Evolutionary conservation across 2,329 filamentous ascomycete genomes (phyloP), one percentile per base, ranked within the genome.

Genomic region (Colletotrichum sp.): DNA sequence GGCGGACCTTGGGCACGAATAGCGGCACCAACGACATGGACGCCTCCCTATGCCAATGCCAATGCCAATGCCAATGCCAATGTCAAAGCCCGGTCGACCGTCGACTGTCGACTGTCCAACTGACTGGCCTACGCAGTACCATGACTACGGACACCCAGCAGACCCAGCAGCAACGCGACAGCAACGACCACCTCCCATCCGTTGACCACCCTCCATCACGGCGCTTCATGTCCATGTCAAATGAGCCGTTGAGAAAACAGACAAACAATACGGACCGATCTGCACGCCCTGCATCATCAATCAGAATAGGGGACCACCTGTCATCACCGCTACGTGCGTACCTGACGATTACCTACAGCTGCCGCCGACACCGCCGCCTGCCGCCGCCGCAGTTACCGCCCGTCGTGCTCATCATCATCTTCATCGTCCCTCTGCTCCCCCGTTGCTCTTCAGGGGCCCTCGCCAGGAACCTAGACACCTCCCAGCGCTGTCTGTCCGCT

Each of bases 201-300:
- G 32, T 32, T 21, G 16, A 21, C 30, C 59, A 34, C 59, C 59
- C 28, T 59, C 59, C 59, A 62, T 21, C 28, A 62, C 59, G 16
- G 59, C 30, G 44, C 28, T 26, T 62, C 52, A 49, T 32, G 66
- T 32, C 52, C 16, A 59, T 21, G 69, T n/a, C 39, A 76, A 72
- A 72, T 75, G 55, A 55, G 39, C 55, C 69, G 39, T 34, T 63
- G 69, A 36, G 32, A 60, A 55, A 68, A 67, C 69, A 44, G 55
- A 36, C 73, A 68, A 63, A 76, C 63, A 64, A 59, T 67, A 59
- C 30, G 34, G 63, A 26, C 49, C 44, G 30, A 39, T 73, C 49
- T 65, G 59, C 68, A 75, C 24, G 68, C 68, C 62, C 62, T 75
- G 68, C 73, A 75, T 36, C 63, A 72, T 57, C 69, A 72, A 68